Evolutionary conservation across 176 grass and related monocot species (phyloP).

Genomic region (Oryza nivara): DNA sequence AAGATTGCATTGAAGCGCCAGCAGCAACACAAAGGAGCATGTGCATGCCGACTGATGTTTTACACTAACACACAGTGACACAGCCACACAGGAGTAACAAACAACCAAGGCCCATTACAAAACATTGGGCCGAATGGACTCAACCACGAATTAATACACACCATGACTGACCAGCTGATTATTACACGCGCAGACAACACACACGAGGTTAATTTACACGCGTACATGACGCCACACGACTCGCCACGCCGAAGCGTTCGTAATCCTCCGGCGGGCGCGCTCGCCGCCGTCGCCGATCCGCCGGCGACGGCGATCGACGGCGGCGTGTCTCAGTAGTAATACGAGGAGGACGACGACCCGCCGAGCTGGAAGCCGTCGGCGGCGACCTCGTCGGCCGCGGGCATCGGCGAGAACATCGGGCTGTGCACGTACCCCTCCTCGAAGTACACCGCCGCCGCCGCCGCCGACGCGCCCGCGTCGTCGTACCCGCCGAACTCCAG

Average conservation of each 20-base stretch:
- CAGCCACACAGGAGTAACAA: not conserved
- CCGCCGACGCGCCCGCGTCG: not conserved
- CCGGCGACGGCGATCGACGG: not conserved
- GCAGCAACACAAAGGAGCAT: not conserved
- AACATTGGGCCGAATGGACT: constrained; percentile 1
- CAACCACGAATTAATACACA: not conserved
- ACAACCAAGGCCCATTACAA: constrained; percentile 3
- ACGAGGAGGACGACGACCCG: constrained; percentile 56
- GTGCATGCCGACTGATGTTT: constrained; percentile 23
- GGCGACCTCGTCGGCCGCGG: constrained; percentile 67
- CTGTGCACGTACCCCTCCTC: constrained; percentile 90
- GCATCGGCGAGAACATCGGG: constrained; percentile 86
- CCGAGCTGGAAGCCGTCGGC: constrained; percentile 85
- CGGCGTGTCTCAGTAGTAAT: constrained; percentile 45
- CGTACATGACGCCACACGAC: not conserved
- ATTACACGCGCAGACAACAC: not conserved
- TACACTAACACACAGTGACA: not conserved
- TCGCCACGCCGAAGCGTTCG: constrained; percentile 25
- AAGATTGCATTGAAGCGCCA: not conserved
- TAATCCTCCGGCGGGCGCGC: constrained; percentile 9
- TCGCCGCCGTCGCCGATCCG: not conserved
- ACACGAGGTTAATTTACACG: too few relatives aligned
- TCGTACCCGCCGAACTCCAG: constrained; percentile 51
- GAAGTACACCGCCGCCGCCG: constrained; percentile 52
- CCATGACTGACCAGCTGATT: not conserved